A percentile compares a stretch with the other conserved stretches of the same genome.
Conservation (phyloP, 1,284 basidiomycete species). For the Trichosporon asahii region DNA sequence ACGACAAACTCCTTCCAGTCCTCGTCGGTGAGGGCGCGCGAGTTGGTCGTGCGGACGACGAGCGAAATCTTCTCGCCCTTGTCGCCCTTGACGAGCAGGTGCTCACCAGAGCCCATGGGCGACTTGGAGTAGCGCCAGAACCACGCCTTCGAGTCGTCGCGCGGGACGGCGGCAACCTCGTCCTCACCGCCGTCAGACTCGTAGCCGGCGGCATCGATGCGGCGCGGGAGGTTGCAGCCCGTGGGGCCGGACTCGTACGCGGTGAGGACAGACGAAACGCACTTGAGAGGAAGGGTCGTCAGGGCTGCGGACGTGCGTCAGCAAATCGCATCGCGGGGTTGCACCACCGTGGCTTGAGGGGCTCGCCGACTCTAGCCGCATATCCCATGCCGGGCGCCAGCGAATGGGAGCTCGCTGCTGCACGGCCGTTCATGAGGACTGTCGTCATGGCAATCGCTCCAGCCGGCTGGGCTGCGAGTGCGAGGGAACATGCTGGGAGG, state of each 20-base stretch:
- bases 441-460: constrained; percentile 1
- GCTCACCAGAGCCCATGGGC: constrained; percentile 53
- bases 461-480: not conserved
- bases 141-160: constrained; percentile 41
- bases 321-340: constrained; percentile 1
- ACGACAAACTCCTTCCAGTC: constrained; percentile 53
- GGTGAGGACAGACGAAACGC: constrained; percentile 44
- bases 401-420: not conserved
- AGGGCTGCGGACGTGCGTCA: constrained; percentile 32
- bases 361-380: constrained; percentile 8
- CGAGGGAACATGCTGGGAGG: too few relatives aligned
- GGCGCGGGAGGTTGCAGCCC: constrained; percentile 27
- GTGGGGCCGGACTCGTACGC: constrained; percentile 41
- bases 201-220: constrained; percentile 48
- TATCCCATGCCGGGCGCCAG: not conserved
- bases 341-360: not conserved
- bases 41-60: constrained; percentile 52
- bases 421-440: not conserved
- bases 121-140: constrained; percentile 50
- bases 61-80: constrained; percentile 41
- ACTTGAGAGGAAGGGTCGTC: constrained; percentile 43
- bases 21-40: constrained; percentile 44
- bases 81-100: constrained; percentile 45
- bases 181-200: constrained; percentile 50
- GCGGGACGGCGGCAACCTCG: constrained; percentile 25